Conservation (phyloP, 441 rosid genomes). For the Metrosideros polymorpha region DNA sequence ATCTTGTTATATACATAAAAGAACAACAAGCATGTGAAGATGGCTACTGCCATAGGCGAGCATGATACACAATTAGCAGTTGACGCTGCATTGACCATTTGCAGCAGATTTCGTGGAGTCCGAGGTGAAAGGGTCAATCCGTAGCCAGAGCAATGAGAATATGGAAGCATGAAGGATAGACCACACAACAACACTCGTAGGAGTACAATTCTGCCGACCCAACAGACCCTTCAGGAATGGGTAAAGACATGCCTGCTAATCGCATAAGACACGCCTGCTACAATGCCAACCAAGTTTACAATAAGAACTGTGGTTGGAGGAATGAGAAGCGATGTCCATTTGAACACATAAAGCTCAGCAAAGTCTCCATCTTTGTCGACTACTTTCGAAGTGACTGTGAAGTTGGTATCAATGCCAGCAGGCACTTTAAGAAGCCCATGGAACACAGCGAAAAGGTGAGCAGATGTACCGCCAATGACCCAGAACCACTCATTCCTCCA, state of each 20-base stretch:
- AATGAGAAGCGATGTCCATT: constrained; percentile 95
- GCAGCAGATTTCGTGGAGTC: constrained; percentile 34
- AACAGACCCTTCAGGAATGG: constrained; percentile 92
- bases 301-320: constrained; percentile 90
- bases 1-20: constrained; percentile 25
- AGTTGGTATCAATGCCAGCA: constrained; percentile 96
- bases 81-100: constrained; percentile 71
- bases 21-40: neutral
- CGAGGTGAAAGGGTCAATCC: constrained; percentile 76
- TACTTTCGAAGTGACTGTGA: constrained; percentile 94
- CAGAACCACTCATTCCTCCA: constrained; percentile 99
- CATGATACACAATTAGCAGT: constrained; percentile 29
- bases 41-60: neutral
- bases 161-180: constrained; percentile 90
- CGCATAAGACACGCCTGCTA: constrained; percentile 90
- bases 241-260: constrained; percentile 91
- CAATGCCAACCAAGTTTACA: constrained; percentile 85
- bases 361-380: constrained; percentile 86
- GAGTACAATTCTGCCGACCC: constrained; percentile 92
- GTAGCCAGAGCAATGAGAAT: constrained; percentile 95
- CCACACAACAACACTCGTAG: constrained; percentile 95
- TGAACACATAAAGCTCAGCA: constrained; percentile 88
- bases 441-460: constrained; percentile 95
- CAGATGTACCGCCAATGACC: constrained; percentile 98
- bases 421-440: constrained; percentile 94